Base-by-base conservation (phyloP, 2,329 filamentous ascomycete species). In the Cordyceps cicadae region DNA sequence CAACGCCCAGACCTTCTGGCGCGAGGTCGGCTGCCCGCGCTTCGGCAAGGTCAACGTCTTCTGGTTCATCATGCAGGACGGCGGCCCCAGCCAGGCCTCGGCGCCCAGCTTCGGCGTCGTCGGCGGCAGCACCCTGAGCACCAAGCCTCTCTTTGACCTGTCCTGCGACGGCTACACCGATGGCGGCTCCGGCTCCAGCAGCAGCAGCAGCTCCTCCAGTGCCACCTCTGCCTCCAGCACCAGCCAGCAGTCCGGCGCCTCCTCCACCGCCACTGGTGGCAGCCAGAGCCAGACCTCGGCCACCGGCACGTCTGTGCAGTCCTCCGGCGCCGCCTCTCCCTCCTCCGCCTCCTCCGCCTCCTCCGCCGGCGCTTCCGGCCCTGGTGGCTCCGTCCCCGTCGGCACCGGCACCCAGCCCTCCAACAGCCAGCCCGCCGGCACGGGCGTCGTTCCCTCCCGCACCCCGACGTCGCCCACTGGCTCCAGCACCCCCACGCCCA, bases 1-100 rank as follows among this genome's bases (percentile, higher is more conserved):
- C 58, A 92, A 93, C 70, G 90, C 92, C 49, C 80, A 89, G 77
- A 81, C 74, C n/a, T 96, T 85, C 81, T 96, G 90, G 88, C 80
- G 89, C 67, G 77, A 87, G 51, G 88, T 93, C 57, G 89, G 86
- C 57, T 96, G 91, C 80, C 77, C 82, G 60, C 74, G 87, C 63
- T 85, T 91, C 64, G 84, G 81, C 68, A 80, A 79, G 55, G 77
- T 76, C 67, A 87, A 87, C 70, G 81, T 85, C 62, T 93, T 86
- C 83, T 93, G 89, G 87, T 91, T 87, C 77, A 89, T 84, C 55
- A 81, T 92, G 29, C 84, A 89, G 70, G 89, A 93, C 66, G 78
- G 83, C 49, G 77, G 76, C 46, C 81, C 81, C 19, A 54, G 81
- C 81, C 3, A 85, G 45, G 26, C 50, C 14, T 49, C 87, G 39